These are phyloP conservation scores for Pachysandra terminalis DNA, from an alignment of 164 flowering plant species.

Conservation along the genomic window DNA sequence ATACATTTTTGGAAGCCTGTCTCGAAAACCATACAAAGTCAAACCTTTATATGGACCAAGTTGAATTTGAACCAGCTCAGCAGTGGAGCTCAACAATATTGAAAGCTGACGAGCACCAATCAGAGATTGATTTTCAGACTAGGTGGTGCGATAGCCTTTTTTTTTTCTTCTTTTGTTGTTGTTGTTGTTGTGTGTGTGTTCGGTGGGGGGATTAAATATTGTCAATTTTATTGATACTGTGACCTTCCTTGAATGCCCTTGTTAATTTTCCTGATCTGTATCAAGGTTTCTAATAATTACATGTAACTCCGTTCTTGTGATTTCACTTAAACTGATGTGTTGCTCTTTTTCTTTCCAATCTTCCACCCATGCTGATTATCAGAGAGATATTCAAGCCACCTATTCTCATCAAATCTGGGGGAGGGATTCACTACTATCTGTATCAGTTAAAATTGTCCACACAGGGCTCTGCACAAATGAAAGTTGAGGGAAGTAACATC, in stretches of 20 bases:
- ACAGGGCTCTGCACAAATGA: constrained; percentile 46
- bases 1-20: constrained; percentile 88
- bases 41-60: constrained; percentile 95
- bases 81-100: constrained; percentile 64
- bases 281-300: neutral
- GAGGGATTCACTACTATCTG: constrained; percentile 84
- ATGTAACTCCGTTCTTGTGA: neutral
- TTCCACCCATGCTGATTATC: constrained; percentile 18
- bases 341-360: constrained; percentile 10
- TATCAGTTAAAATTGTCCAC: constrained; percentile 66
- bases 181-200: too few species aligned
- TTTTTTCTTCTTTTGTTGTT: neutral
- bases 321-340: constrained; percentile 11
- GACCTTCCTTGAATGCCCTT: neutral
- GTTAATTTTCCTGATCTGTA: too few species aligned
- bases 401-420: constrained; percentile 76
- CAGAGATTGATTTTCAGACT: constrained; percentile 26
- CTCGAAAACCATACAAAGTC: constrained; percentile 94
- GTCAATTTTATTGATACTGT: constrained; percentile 1
- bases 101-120: constrained; percentile 53
- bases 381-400: constrained; percentile 79
- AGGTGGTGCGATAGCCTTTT: constrained; percentile 37
- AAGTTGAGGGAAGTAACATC: constrained; percentile 71
- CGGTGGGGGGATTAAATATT: constrained; percentile 3
- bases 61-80: constrained; percentile 89